Evolutionary conservation across 176 grass and related monocot genomes (phyloP).

Genomic region (Tillandsia fasciculata): DNA sequence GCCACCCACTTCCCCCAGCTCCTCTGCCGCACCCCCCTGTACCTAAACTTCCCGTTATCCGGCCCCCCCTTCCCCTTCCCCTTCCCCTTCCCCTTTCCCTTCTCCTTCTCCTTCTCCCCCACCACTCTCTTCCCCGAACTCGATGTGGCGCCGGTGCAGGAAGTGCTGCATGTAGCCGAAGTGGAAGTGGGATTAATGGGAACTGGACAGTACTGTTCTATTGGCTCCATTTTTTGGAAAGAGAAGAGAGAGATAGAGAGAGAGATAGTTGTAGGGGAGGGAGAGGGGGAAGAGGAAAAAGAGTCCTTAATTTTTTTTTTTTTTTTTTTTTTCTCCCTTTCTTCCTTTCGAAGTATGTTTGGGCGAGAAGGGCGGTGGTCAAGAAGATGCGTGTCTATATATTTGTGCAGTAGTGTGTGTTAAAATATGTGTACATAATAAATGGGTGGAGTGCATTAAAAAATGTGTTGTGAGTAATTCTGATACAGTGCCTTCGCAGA

Average conservation of each 20-base stretch:
- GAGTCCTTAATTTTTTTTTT: neutral
- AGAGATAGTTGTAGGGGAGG: slow-evolving; percentile 13
- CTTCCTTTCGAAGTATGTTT: slow-evolving; percentile 22
- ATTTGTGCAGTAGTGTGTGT: slow-evolving; percentile 5
- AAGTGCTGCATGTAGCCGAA: neutral
- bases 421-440: no score
- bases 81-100: slow-evolving; percentile 20
- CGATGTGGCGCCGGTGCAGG: neutral
- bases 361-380: slow-evolving; percentile 88
- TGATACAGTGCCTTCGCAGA: no score
- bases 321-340: no score
- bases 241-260: neutral
- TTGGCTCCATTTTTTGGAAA: neutral
- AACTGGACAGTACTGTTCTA: slow-evolving; percentile 2
- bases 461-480: no score
- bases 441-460: no score
- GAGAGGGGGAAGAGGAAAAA: slow-evolving; percentile 21
- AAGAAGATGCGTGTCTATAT: slow-evolving; percentile 26
- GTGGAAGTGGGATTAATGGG: slow-evolving; percentile 9
- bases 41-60: slow-evolving; percentile 77
- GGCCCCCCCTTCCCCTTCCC: slow-evolving; percentile 52
- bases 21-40: slow-evolving; percentile 55
- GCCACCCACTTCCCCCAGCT: slow-evolving; percentile 83
- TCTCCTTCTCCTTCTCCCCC: neutral
- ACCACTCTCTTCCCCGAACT: no score